Evolutionary conservation across 2,329 filamentous ascomycete species (phyloP), one percentile per base, ranked within the genome.

Genomic region (Elsinoe australis): DNA sequence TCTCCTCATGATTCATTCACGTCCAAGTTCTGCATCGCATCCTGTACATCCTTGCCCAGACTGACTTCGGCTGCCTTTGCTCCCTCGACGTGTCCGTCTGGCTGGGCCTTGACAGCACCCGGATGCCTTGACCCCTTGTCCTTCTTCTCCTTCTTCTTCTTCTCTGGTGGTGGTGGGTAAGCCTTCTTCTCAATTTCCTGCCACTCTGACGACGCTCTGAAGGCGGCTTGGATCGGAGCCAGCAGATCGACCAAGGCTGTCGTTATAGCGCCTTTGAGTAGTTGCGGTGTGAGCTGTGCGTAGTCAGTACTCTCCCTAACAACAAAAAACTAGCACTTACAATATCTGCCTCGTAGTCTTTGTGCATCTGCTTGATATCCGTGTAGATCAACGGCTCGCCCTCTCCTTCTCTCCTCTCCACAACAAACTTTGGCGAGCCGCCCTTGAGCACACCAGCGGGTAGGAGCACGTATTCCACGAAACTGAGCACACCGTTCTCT

Each of bases 381-480:
- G 73, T 79, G 74, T 95, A 96, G 52, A 88, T 74, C 26, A 95
- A 69, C 1, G 87, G 80, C 61, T 92, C 86, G 24, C 70, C 76
- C 51, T 86, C 85, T 24, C 70, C 76, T 51, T 85, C 85, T 28
- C 72, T 65, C 55, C 79, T 71, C 60, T 73, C 64, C 5, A 94
- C 83, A 4, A 72, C 68, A 64, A 95, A 94, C 46, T 78, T 75
- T 10, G 65, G 69, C 48, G 66, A 65, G 38, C 72, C 72, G 24
- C 67, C 63, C 52, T 69, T 75, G 38, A 94, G 70, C n/a, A 75
- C 74, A 7, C 80, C 73, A 2, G 83, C 85, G 0, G 88, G 87
- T 7, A 98, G 75, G 24, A 96, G 73, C 22, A 95, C 87, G 61
- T 80, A 87, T 66, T 96, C 86, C 15, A 92, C 82, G 53, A 96